phyloP scores from a whole-genome alignment of 352 stramenopile genomes.

The Globisporangium apiculatum region DNA sequence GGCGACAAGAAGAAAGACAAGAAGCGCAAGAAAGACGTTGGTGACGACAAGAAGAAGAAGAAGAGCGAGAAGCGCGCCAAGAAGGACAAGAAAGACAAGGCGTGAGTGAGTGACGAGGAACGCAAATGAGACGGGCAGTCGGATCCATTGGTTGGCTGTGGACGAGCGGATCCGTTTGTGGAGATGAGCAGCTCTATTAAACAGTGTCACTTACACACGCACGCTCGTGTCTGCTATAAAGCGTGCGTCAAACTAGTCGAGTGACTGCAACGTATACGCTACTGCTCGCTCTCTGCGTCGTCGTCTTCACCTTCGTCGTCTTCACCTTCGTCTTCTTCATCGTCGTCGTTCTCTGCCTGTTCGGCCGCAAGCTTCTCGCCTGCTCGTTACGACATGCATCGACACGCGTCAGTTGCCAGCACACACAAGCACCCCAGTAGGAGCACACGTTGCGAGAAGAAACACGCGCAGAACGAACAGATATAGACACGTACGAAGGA shows the following conservation, averaged over 20 bases:
- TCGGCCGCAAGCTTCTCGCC: slow-evolving; percentile 78
- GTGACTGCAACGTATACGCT: too few species aligned
- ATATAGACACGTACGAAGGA: slow-evolving; percentile 49
- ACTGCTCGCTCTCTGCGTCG: slow-evolving; percentile 7
- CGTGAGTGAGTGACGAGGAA: slow-evolving; percentile 19
- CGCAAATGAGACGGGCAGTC: too few species aligned
- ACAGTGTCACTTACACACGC: too few species aligned
- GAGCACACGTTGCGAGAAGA: too few species aligned
- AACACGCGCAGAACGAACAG: too few species aligned
- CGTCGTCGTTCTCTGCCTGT: slow-evolving; percentile 46
- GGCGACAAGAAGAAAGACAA: slow-evolving; percentile 30
- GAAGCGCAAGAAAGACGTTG: slow-evolving; percentile 62
- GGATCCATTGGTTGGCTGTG: too few species aligned
- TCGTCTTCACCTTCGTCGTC: slow-evolving; percentile 30
- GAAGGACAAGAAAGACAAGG: slow-evolving; percentile 43
- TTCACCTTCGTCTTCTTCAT: slow-evolving; percentile 44
- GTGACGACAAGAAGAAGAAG: slow-evolving; percentile 48
- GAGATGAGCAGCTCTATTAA: too few species aligned
- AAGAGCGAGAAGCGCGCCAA: slow-evolving; percentile 62
- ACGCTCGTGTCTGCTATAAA: too few species aligned
- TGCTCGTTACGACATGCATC: slow-evolving; percentile 11
- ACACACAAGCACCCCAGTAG: background rate
- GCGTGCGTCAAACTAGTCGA: too few species aligned
- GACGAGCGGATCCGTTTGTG: too few species aligned
- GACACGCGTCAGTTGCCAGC: background rate